A percentile compares a stretch with the other conserved stretches of the same genome.
phyloP scores from a whole-genome alignment of 2,329 filamentous ascomycete genomes.

The Talaromyces sp. region DNA sequence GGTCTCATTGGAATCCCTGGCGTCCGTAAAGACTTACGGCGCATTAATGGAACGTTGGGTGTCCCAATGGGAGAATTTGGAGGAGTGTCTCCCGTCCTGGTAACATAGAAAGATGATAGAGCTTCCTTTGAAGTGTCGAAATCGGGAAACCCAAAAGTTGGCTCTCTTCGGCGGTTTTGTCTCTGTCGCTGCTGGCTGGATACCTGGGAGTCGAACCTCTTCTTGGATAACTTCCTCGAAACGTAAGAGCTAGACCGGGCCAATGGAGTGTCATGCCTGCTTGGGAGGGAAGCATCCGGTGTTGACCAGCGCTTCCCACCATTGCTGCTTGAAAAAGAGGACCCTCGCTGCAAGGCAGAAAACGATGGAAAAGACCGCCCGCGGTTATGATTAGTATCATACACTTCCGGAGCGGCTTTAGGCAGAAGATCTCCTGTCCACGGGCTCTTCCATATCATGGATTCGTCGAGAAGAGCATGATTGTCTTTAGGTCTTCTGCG shows the following conservation, averaged over 20 bases:
- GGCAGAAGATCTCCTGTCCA: conserved; percentile 27
- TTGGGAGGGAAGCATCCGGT: conserved; percentile 3
- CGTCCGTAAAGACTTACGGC: conserved; percentile 32
- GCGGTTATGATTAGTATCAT: conserved; percentile 10
- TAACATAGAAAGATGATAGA: conserved; percentile 18
- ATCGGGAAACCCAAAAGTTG: conserved; percentile 23
- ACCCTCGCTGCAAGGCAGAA: conserved; percentile 11
- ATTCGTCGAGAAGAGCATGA: conserved; percentile 11
- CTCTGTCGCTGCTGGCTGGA: neutral
- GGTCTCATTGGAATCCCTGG: conserved; percentile 33
- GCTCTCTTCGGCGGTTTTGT: conserved; percentile 12
- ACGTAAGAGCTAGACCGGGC: conserved; percentile 10
- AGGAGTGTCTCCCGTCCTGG: conserved; percentile 17
- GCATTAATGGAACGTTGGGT: conserved; percentile 29
- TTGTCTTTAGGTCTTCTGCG: neutral
- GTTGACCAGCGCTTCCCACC: conserved; percentile 12
- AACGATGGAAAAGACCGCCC: conserved; percentile 21
- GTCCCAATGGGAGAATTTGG: neutral
- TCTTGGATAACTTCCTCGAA: conserved; percentile 9
- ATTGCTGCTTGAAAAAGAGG: conserved; percentile 1
- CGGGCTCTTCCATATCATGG: conserved; percentile 28
- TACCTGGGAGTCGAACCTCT: neutral
- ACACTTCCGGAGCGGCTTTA: conserved; percentile 10
- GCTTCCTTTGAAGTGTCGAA: conserved; percentile 11
- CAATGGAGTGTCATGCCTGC: conserved; percentile 7